phyloP scores from a whole-genome alignment of 345 rosid species.

The Heritiera fomes region DNA sequence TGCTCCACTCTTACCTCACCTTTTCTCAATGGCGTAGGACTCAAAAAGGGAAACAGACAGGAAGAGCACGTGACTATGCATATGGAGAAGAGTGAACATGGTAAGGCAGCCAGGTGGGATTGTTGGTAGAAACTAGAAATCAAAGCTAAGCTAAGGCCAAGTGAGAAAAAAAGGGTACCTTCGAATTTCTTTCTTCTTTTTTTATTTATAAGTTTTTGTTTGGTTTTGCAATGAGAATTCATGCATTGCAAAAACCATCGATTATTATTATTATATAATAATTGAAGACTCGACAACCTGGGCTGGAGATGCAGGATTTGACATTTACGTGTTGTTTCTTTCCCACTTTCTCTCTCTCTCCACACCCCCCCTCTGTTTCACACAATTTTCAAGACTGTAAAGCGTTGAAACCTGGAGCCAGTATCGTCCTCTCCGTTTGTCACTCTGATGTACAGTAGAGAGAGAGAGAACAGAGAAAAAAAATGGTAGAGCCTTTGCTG shows the following conservation, averaged over 20 bases:
- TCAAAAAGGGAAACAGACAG: not conserved
- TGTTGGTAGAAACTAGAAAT: not conserved
- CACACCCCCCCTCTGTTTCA: slow-evolving; percentile 19
- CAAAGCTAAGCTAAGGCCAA: not conserved
- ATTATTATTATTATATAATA: not conserved
- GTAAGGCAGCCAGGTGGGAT: not conserved
- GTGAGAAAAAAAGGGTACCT: not conserved
- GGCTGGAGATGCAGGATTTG: slow-evolving; percentile 64
- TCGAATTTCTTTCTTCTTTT: not conserved
- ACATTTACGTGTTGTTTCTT: slow-evolving; percentile 62
- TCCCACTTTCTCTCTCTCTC: slow-evolving; percentile 34
- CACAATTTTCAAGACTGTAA: slow-evolving; percentile 67
- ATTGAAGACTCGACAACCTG: slow-evolving; percentile 46
- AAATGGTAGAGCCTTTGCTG: slow-evolving; percentile 18
- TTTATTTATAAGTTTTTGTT: not conserved
- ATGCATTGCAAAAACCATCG: not conserved
- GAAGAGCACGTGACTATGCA: slow-evolving; percentile 34
- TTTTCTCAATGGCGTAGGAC: slow-evolving; percentile 10
- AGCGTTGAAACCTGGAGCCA: slow-evolving; percentile 76
- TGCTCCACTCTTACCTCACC: slow-evolving; percentile 17
- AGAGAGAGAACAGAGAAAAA: not conserved
- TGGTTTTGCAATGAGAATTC: not conserved
- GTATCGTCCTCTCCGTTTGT: slow-evolving; percentile 91
- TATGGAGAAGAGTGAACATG: slow-evolving; percentile 25
- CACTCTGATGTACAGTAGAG: slow-evolving; percentile 51